These are phyloP conservation scores for Penicillium desertorum DNA, from an alignment of 495 filamentous ascomycete species.

Conservation along the genomic window DNA sequence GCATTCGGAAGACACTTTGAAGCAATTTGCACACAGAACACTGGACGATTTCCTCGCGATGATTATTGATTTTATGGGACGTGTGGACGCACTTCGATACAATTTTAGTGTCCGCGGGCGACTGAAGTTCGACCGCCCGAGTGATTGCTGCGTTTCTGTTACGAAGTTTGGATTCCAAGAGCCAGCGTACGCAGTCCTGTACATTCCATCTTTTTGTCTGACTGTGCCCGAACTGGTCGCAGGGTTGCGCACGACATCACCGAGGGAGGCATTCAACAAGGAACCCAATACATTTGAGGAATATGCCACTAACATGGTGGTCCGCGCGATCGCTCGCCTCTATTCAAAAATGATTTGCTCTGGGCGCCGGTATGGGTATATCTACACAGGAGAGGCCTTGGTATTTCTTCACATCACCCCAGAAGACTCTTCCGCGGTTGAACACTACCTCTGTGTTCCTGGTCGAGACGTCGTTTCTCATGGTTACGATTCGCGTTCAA, in stretches of 20 bases:
- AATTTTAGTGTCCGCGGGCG: conserved; percentile 14
- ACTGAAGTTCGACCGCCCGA: neutral
- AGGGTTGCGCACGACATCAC: neutral
- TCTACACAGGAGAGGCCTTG: conserved; percentile 44
- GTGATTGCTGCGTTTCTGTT: neutral
- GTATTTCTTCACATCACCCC: conserved; percentile 47
- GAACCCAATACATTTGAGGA: neutral
- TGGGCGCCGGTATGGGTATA: conserved; percentile 41
- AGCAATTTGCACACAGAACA: conserved; percentile 19
- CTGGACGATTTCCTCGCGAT: conserved; percentile 22
- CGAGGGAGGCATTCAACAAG: neutral
- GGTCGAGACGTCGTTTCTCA: conserved; percentile 31
- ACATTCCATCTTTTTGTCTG: neutral
- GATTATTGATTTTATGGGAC: conserved; percentile 13
- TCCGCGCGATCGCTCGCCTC: conserved; percentile 41
- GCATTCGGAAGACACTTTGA: conserved; percentile 19
- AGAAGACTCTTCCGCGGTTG: conserved; percentile 23
- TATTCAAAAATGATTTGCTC: conserved; percentile 46
- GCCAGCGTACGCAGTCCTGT: neutral
- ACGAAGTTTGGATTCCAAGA: neutral
- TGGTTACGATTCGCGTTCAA: conserved; percentile 13
- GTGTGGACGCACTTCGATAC: conserved; percentile 9
- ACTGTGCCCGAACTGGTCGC: conserved; percentile 5
- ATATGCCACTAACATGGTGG: conserved; percentile 9
- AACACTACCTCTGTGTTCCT: conserved; percentile 34